Evolutionary conservation across 2,329 filamentous ascomycete genomes (phyloP).

Genomic region (Trichoderma simmonsii): DNA sequence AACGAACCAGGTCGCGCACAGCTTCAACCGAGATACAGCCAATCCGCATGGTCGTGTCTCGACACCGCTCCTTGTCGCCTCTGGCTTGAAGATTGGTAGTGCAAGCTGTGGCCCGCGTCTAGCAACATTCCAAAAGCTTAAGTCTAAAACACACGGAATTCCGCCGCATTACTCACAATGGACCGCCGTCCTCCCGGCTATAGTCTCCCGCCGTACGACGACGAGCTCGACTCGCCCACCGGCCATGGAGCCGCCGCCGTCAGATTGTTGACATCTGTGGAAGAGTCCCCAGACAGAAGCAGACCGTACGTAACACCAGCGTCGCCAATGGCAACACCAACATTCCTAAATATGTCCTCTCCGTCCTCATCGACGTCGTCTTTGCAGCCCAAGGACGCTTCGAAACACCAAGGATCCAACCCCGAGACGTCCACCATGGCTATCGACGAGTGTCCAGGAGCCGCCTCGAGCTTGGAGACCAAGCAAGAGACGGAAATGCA

Average conservation of each 20-base stretch:
- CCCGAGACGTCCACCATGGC: constrained; percentile 4
- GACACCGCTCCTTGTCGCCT: neutral
- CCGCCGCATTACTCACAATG: constrained; percentile 36
- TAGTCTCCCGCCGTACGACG: constrained; percentile 52
- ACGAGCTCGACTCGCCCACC: constrained; percentile 46
- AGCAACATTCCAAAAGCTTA: constrained; percentile 14
- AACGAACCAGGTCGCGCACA: neutral
- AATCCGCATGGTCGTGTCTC: constrained; percentile 8
- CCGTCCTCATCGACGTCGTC: constrained; percentile 1
- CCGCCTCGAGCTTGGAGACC: constrained; percentile 4
- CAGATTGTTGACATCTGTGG: constrained; percentile 60
- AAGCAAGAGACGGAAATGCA: constrained; percentile 3
- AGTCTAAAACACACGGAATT: constrained; percentile 3
- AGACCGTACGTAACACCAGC: constrained; percentile 18
- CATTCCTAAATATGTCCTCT: constrained; percentile 12
- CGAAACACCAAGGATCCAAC: neutral
- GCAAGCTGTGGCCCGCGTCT: constrained; percentile 7
- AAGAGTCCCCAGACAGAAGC: constrained; percentile 43
- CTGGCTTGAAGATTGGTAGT: neutral
- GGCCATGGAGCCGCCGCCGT: constrained; percentile 52
- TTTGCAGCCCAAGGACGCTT: constrained; percentile 10
- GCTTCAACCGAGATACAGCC: neutral
- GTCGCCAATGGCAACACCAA: constrained; percentile 17
- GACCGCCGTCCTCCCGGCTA: constrained; percentile 56
- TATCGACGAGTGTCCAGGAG: constrained; percentile 18